phyloP scores from a whole-genome alignment of 2,329 filamentous ascomycete genomes.

The Apiospora hydei region DNA sequence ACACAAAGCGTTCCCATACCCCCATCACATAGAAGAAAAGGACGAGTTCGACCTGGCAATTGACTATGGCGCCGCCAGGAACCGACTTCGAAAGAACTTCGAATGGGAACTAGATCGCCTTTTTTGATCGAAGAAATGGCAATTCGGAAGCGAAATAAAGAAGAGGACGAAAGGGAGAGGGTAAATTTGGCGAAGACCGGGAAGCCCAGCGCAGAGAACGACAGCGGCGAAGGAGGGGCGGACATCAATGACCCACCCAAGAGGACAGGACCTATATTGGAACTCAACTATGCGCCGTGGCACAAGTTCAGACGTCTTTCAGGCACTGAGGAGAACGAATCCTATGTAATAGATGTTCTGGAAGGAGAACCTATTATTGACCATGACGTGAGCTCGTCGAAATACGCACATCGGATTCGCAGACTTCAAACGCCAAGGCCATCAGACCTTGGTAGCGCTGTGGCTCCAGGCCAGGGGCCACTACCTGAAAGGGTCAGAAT shows the following conservation, averaged over 20 bases:
- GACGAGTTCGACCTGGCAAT: slow-evolving; percentile 18
- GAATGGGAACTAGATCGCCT: slow-evolving; percentile 30
- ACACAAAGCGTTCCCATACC: no score
- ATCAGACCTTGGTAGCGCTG: background rate
- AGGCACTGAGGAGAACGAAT: background rate
- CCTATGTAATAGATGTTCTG: background rate
- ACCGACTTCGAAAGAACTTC: slow-evolving; percentile 28
- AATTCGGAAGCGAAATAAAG: background rate
- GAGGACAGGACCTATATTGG: background rate
- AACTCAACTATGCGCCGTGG: background rate
- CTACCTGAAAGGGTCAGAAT: slow-evolving; percentile 31
- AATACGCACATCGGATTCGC: background rate
- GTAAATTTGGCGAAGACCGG: background rate
- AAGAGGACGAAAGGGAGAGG: background rate
- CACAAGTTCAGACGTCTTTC: background rate
- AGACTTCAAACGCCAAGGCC: background rate
- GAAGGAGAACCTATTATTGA: background rate
- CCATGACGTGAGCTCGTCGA: background rate
- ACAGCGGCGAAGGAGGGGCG: no score
- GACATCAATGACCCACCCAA: no score
- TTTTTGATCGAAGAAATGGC: slow-evolving; percentile 16
- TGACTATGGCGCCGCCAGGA: slow-evolving; percentile 22
- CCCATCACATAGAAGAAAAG: background rate
- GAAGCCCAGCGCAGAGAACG: background rate
- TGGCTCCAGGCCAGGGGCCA: background rate